Percentiles rank a stretch among this genome's conserved stretches.
Conservation (phyloP, 1,139 yeast genomes). For the Citeromyces hawaiiensis region DNA sequence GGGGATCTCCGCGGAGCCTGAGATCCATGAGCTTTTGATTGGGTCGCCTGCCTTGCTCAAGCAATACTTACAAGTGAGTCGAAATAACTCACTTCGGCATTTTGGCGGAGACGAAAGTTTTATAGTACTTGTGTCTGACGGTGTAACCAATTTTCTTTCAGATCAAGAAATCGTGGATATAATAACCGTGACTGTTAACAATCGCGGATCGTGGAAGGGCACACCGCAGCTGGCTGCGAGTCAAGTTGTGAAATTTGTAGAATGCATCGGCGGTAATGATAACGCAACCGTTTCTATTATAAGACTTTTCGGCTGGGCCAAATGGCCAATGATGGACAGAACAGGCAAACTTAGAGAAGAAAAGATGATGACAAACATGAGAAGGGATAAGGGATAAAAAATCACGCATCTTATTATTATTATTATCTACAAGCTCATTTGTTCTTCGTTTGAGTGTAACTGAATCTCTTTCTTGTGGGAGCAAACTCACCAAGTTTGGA, state of each 20-base stretch:
- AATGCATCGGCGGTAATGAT: conserved; percentile 85
- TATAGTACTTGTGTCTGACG: conserved; percentile 70
- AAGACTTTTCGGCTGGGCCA: conserved; percentile 83
- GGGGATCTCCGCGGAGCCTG: conserved; percentile 92
- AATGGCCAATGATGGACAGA: conserved; percentile 74
- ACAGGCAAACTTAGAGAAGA: conserved; percentile 76
- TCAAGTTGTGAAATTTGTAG: conserved; percentile 74
- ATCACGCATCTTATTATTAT: background rate
- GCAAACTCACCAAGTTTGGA: conserved; percentile 91
- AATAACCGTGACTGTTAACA: conserved; percentile 56
- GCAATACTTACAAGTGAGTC: conserved; percentile 17
- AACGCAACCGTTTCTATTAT: conserved; percentile 84
- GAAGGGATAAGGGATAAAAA: conserved; percentile 6
- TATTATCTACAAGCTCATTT: conserved; percentile 14
- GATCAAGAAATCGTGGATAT: conserved; percentile 91
- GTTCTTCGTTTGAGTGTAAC: conserved; percentile 63
- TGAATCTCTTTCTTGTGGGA: conserved; percentile 79
- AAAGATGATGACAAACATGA: conserved; percentile 25
- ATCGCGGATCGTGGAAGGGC: conserved; percentile 56
- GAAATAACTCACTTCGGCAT: conserved; percentile 30
- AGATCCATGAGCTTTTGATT: conserved; percentile 50
- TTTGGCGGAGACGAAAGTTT: conserved; percentile 76
- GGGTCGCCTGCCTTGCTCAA: conserved; percentile 33
- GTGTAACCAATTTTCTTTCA: conserved; percentile 64
- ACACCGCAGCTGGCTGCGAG: conserved; percentile 80